Percentiles rank a stretch among this genome's conserved stretches.
phyloP scores from a whole-genome alignment of 2,329 filamentous ascomycete genomes.

The Exophiala bonariae region DNA sequence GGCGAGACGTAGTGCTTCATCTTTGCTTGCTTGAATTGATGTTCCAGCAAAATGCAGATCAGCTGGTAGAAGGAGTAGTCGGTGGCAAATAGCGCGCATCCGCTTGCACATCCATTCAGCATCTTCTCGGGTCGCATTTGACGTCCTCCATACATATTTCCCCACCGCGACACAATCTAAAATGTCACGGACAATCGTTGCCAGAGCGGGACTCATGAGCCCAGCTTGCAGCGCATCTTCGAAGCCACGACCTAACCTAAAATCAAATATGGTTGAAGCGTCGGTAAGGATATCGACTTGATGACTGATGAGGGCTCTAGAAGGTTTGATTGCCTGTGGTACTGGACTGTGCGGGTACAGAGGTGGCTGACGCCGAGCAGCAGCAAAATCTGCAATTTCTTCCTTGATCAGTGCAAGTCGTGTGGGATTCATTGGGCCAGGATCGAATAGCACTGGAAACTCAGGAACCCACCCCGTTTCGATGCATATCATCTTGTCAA shows the following conservation, averaged over 20 bases:
- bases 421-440: conserved; percentile 5
- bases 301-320: conserved; percentile 8
- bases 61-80: conserved; percentile 6
- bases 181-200: conserved; percentile 9
- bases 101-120: conserved; percentile 19
- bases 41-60: neutral
- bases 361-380: conserved; percentile 1
- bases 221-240: conserved; percentile 5
- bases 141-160: conserved; percentile 16
- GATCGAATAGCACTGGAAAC: conserved; percentile 11
- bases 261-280: conserved; percentile 6
- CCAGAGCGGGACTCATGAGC: conserved; percentile 2
- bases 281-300: conserved; percentile 12
- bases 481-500: conserved; percentile 11
- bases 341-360: neutral
- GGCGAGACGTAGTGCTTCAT: conserved; percentile 9
- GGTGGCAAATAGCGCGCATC: conserved; percentile 9
- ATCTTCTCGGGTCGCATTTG: conserved; percentile 9
- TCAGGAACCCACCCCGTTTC: conserved; percentile 14
- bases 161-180: conserved; percentile 16
- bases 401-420: conserved; percentile 7
- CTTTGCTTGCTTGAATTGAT: neutral
- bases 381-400: conserved; percentile 1
- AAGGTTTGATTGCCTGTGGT: conserved; percentile 1
- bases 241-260: conserved; percentile 9